Evolutionary conservation across 2,329 filamentous ascomycete genomes (phyloP).

Genomic region (Diaporthe vexans): DNA sequence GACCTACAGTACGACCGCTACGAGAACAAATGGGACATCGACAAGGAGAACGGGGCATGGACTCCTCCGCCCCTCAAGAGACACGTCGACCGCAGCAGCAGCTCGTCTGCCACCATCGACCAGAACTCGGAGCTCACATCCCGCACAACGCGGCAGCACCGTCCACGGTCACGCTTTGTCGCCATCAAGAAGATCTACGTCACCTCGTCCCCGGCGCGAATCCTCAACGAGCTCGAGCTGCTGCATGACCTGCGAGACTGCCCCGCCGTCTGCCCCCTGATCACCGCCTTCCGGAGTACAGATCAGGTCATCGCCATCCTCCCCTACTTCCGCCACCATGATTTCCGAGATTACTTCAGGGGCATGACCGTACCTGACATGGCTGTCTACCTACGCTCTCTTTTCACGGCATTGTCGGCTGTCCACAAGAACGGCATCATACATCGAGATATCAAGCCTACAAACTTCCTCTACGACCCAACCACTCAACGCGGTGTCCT

Average conservation of each 20-base stretch:
- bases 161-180: conserved; percentile 77
- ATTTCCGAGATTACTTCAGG: conserved; percentile 95
- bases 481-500: conserved; percentile 85
- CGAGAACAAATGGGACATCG: conserved; percentile 88
- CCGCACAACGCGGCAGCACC: conserved; percentile 50
- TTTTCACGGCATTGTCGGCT: conserved; percentile 86
- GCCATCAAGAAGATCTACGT: conserved; percentile 99
- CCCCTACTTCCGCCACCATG: conserved; percentile 94
- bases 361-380: conserved; percentile 90
- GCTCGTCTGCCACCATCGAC: conserved; percentile 43
- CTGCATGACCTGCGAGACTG: conserved; percentile 89
- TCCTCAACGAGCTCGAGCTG: conserved; percentile 95
- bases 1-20: conserved; percentile 88
- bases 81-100: conserved; percentile 53
- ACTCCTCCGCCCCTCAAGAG: conserved; percentile 75
- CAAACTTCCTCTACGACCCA: conserved; percentile 95
- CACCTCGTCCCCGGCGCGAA: conserved; percentile 92
- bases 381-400: conserved; percentile 87
- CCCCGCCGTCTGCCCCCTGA: conserved; percentile 90
- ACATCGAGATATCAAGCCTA: conserved; percentile 97
- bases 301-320: conserved; percentile 96
- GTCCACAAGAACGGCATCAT: conserved; percentile 90
- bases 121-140: conserved; percentile 42
- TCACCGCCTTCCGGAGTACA: conserved; percentile 94
- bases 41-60: conserved; percentile 76